Evolutionary conservation across 352 stramenopile genomes (phyloP).

Genomic region (Globisporangium parvum): DNA sequence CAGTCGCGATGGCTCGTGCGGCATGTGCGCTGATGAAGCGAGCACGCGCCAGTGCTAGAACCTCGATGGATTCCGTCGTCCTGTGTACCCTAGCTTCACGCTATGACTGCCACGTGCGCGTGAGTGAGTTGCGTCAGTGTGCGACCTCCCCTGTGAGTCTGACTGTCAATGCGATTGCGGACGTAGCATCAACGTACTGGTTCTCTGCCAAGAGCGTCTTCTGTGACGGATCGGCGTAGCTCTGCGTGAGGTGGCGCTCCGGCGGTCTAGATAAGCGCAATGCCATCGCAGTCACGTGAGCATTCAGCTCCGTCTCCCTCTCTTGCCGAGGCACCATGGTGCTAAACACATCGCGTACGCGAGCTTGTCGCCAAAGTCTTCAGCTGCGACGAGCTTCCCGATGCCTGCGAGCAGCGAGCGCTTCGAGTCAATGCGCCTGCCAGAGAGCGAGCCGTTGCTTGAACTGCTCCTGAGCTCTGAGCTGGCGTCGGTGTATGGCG

Average conservation of each 20-base stretch:
- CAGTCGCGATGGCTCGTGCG: background rate
- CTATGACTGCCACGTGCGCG: slow-evolving; percentile 4
- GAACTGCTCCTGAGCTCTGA: slow-evolving; percentile 15
- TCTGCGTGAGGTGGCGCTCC: slow-evolving; percentile 40
- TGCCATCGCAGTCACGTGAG: background rate
- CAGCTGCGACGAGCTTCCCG: slow-evolving; percentile 57
- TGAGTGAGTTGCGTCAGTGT: background rate
- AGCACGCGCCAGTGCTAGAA: slow-evolving; percentile 2
- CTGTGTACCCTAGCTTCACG: slow-evolving; percentile 17
- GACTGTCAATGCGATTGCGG: background rate
- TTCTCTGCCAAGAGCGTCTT: slow-evolving; percentile 67
- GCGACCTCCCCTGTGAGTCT: background rate
- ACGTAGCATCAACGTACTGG: slow-evolving; percentile 31
- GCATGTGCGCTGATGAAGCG: background rate
- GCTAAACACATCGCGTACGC: slow-evolving; percentile 20
- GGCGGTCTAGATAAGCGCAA: slow-evolving; percentile 13
- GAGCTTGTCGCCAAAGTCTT: slow-evolving; percentile 36
- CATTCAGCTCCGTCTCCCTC: background rate
- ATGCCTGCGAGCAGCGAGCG: slow-evolving; percentile 72
- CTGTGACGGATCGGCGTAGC: slow-evolving; percentile 41
- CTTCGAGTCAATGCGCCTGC: slow-evolving; percentile 39
- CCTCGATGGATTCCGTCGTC: slow-evolving; percentile 2
- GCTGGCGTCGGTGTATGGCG: slow-evolving; percentile 11
- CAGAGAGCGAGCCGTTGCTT: slow-evolving; percentile 28
- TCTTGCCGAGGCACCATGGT: background rate